Conservation (phyloP, 768 basidiomycete genomes). For the Boletus bicolor region DNA sequence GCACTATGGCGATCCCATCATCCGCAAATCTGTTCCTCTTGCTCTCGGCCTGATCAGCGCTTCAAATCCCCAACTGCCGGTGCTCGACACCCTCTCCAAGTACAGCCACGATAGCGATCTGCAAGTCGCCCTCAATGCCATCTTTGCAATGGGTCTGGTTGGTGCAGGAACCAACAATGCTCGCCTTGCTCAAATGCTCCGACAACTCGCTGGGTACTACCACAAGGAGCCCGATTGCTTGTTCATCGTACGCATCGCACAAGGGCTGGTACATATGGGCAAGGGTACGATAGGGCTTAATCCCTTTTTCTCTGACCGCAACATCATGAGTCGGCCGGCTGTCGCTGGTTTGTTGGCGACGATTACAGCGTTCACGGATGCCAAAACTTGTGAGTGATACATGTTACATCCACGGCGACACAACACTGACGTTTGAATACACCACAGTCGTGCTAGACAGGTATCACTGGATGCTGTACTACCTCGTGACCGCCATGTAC, state of each 20-base stretch:
- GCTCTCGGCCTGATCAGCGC: conserved; percentile 93
- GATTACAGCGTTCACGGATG: conserved; percentile 89
- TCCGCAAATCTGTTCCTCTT: conserved; percentile 90
- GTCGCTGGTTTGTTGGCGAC: conserved; percentile 88
- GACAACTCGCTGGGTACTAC: conserved; percentile 97
- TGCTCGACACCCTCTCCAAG: conserved; percentile 96
- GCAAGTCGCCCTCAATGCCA: conserved; percentile 93
- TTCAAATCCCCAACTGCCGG: conserved; percentile 91
- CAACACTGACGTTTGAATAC: neutral
- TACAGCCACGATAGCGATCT: conserved; percentile 99
- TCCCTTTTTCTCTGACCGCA: conserved; percentile 93
- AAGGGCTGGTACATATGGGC: conserved; percentile 98
- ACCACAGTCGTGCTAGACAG: conserved; percentile 85
- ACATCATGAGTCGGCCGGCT: conserved; percentile 84
- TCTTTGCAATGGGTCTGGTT: conserved; percentile 97
- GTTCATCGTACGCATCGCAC: conserved; percentile 93
- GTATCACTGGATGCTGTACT: conserved; percentile 99
- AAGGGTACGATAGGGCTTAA: conserved; percentile 97
- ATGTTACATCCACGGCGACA: neutral
- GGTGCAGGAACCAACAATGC: conserved; percentile 99
- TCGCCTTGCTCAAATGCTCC: conserved; percentile 93
- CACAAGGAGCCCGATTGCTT: conserved; percentile 95
- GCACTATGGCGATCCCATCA: conserved; percentile 94
- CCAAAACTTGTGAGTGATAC: conserved; percentile 77
- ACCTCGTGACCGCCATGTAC: conserved; percentile 95